phyloP scores from a whole-genome alignment of 1,139 yeast genomes.

The Tardiomyces blankii region DNA sequence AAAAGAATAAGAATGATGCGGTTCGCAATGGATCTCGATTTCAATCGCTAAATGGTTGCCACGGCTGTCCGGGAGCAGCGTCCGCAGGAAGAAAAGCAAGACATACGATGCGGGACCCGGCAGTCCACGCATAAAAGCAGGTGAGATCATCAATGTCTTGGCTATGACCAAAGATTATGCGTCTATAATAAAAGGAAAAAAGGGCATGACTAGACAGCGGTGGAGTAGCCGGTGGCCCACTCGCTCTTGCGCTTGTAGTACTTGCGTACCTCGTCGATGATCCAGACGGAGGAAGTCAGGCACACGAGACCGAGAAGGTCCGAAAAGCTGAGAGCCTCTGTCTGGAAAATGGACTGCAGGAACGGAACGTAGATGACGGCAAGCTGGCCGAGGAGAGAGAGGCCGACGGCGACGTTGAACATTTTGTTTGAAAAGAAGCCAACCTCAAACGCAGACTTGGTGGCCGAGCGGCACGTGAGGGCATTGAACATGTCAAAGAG shows the following conservation, averaged over 20 bases:
- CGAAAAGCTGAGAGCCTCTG: constrained; percentile 66
- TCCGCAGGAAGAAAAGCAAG: no score
- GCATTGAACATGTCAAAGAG: constrained; percentile 95
- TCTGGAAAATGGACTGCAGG: constrained; percentile 84
- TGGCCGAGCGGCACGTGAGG: constrained; percentile 75
- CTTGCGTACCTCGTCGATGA: constrained; percentile 78
- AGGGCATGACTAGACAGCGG: constrained; percentile 11
- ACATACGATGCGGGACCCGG: no score
- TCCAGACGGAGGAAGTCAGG: constrained; percentile 69
- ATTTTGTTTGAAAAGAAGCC: constrained; percentile 68
- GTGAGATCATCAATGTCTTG: no score
- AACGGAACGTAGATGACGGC: constrained; percentile 91
- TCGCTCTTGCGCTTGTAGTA: constrained; percentile 21
- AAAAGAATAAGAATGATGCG: no score
- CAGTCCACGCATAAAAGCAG: no score
- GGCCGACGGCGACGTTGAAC: constrained; percentile 90
- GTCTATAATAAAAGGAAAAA: no score
- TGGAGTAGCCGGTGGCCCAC: constrained; percentile 13
- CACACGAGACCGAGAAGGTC: constrained; percentile 55
- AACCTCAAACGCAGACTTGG: constrained; percentile 68
- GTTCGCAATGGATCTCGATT: no score
- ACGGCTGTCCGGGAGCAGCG: no score
- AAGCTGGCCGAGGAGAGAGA: constrained; percentile 81
- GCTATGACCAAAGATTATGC: no score
- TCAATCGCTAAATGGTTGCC: no score